Evolutionary conservation across 2,329 filamentous ascomycete species (phyloP), one percentile per base, ranked within the genome.

Genomic region (Anthostomella pinea): DNA sequence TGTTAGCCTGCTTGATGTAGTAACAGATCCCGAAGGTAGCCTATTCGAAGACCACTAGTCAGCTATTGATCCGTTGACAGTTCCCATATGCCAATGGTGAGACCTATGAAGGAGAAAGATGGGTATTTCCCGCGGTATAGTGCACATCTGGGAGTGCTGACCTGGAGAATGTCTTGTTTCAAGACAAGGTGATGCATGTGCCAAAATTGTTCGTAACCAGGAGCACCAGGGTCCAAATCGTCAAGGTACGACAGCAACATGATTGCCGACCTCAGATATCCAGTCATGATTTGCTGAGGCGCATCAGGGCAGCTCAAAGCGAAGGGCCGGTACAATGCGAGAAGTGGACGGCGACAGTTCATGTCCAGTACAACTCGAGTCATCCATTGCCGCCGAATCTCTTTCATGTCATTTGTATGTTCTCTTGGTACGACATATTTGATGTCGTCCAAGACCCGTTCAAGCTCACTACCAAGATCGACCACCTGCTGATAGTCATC

Each of bases 201-300:
- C 46, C 65, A 65, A 16, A 74, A 62, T 26, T 70, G 67, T 25
- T 64, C 57, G 33, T 70, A 77, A 30, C 69, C 66, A 3, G 68
- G 60, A 5, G 66, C 59, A 16, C 59, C 52, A 0, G 71, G 68
- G 39, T 77, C 72, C 5, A 77, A 54, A 42, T 77, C 73, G 42
- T 77, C 73, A 28, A 77, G 58, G 39, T 75, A 77, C 10, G 68
- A 71, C 30, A 77, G 59, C n/a, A 78, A 66, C 11, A 72, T 65
- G 65, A 77, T 75, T 3, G 70, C 76, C 0, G 73, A 77, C 32
- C 70, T 65, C 22, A 79, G 55, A 42, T 77, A 78, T 5, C 68
- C 63, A 17, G 70, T 66, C 30, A 70, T 65, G 21, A 78, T 75
- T 39, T 75, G 71, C 5, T 64, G 59, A 8, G 73, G 74, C 3